Base-by-base conservation (phyloP, 805 yeast genomes). In the Candida wancherniae region DNA sequence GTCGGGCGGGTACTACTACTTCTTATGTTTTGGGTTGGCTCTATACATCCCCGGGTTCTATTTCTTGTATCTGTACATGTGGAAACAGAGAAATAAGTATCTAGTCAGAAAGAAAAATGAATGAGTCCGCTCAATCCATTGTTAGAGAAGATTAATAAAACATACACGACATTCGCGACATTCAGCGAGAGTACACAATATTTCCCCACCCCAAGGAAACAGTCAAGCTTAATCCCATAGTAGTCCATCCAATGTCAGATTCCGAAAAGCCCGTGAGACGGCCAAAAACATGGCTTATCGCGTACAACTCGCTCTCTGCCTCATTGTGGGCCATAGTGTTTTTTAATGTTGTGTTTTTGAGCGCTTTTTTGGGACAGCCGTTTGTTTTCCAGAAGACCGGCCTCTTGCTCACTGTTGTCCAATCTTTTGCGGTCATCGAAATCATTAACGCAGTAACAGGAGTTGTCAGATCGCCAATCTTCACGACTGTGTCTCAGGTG, bases 401-500 rank as follows among this genome's bases (percentile, higher is more conserved):
- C 17, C 59, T 65, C 13, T 58, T 77, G 44, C 70, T 83, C 28
- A 78, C 82, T 3, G 54, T 64, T 26, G 75, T 88, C 29, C 98
- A 90, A 61, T 69, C 84, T 12, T 62, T 77, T 28, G 97, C 97
- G 0, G 43, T 85, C 2, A 69, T 84, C 30, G 98, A 90, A 56
- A 73, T 90, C 14, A 67, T 75, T 50, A 92, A 90, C 55, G 73
- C 95, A 2, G 66, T 75, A 2, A 55, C 75, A 1, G 97, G 97
- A 0, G 67, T 80, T 28, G 97, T 92, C 21, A 76, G 80, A 45
- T 80, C 97, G 6, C 95, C 97, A 3, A 43, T 88, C 5, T 45
- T 80, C 34, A 92, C 97, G 18, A 86, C 97, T 0, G 69, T 67
- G 10, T 79, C 88, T 50, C 98, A 92, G 59, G 95, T 92, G 1